phyloP scores from a whole-genome alignment of 2,329 filamentous ascomycete species.

The Verruconis gallopava region DNA sequence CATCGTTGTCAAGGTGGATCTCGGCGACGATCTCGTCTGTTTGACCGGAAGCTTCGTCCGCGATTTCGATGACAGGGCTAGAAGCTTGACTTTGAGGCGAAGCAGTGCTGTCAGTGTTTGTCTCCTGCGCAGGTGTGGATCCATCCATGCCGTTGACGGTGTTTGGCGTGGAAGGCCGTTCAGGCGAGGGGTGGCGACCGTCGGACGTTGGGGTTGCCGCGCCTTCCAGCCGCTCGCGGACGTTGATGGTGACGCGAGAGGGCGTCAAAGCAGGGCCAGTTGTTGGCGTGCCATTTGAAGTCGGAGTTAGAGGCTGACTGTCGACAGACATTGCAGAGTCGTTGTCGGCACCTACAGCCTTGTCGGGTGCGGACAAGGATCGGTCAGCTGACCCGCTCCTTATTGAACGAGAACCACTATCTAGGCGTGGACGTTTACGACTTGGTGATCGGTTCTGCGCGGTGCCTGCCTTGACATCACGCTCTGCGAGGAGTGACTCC shows the following conservation, averaged over 20 bases:
- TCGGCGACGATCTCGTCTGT: background rate
- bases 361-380: slow-evolving; percentile 2
- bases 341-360: slow-evolving; percentile 1
- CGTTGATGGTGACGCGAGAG: slow-evolving; percentile 26
- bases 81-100: slow-evolving; percentile 8
- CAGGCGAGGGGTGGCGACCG: background rate
- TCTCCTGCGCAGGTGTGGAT: background rate
- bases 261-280: slow-evolving; percentile 14
- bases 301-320: background rate
- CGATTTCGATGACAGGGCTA: slow-evolving; percentile 26
- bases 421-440: slow-evolving; percentile 33
- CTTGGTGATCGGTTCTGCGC: slow-evolving; percentile 31
- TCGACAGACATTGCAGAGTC: slow-evolving; percentile 14
- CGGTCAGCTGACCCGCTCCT: slow-evolving; percentile 20
- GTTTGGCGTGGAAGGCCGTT: background rate
- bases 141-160: slow-evolving; percentile 11
- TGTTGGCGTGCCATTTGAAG: slow-evolving; percentile 12
- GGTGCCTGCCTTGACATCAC: slow-evolving; percentile 31
- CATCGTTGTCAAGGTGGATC: background rate
- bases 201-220: background rate
- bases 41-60: background rate
- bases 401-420: slow-evolving; percentile 22
- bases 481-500: slow-evolving; percentile 24
- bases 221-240: slow-evolving; percentile 20
- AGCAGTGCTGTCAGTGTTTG: background rate